phyloP scores from a whole-genome alignment of 352 stramenopile genomes.

The Phytopythium litorale region DNA sequence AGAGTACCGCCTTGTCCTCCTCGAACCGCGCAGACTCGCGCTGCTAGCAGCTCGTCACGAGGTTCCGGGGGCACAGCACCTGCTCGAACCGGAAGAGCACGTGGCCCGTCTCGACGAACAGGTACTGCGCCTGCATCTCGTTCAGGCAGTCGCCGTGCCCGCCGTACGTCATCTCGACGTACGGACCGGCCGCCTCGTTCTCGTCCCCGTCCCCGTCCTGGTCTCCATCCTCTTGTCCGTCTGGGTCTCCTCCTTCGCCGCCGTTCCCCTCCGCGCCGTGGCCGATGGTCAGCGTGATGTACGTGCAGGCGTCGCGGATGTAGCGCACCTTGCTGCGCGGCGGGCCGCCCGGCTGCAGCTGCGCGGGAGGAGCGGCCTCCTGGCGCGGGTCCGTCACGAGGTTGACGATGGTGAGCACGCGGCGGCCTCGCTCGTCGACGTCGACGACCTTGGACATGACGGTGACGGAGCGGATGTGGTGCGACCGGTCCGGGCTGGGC shows the following conservation, averaged over 20 bases:
- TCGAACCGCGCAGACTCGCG: neutral
- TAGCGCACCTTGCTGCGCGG: constrained; percentile 26
- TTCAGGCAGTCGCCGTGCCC: constrained; percentile 30
- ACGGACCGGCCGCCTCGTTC: neutral
- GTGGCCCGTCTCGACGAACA: constrained; percentile 34
- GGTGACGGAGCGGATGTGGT: constrained; percentile 29
- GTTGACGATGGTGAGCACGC: constrained; percentile 23
- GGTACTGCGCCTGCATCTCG: constrained; percentile 31
- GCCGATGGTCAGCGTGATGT: constrained; percentile 29
- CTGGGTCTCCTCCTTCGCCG: neutral
- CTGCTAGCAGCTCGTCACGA: constrained; percentile 21
- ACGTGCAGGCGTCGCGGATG: constrained; percentile 36
- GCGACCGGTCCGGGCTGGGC: constrained; percentile 25
- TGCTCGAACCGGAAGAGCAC: constrained; percentile 44
- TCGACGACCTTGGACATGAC: constrained; percentile 35
- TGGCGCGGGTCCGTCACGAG: constrained; percentile 28
- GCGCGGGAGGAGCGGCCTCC: constrained; percentile 5
- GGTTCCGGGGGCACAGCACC: constrained; percentile 24
- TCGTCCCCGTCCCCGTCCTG: neutral
- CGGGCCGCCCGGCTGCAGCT: constrained; percentile 11
- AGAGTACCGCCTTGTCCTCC: neutral
- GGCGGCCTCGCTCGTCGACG: constrained; percentile 21
- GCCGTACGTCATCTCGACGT: constrained; percentile 39
- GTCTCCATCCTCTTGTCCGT: neutral
- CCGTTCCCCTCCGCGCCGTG: neutral